A percentile compares a stretch with the other conserved stretches of the same genome.
Evolutionary conservation across 768 basidiomycete genomes (phyloP).

Genomic region (Wakefieldia striispora): DNA sequence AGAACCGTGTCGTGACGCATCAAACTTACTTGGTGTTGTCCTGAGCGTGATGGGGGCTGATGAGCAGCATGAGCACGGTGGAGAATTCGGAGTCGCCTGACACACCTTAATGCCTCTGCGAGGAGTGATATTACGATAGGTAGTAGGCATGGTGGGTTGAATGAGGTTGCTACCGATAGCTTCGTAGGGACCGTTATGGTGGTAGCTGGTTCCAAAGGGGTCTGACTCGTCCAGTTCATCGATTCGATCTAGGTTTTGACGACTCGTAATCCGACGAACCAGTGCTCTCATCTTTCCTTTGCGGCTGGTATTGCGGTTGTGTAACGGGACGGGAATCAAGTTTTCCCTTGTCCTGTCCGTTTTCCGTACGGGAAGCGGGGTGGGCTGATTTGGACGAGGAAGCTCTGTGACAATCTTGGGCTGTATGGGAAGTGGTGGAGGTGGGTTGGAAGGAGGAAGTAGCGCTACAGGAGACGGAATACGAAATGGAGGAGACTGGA

Average conservation of each 20-base stretch:
- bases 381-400: not conserved
- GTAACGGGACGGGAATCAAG: not conserved
- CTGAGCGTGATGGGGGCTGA: slow-evolving; percentile 7
- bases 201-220: slow-evolving; percentile 60
- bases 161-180: slow-evolving; percentile 38
- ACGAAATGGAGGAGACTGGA: no score
- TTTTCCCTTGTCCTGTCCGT: not conserved
- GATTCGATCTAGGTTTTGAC: slow-evolving; percentile 56
- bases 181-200: slow-evolving; percentile 78
- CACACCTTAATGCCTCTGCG: slow-evolving; percentile 20
- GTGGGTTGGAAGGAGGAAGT: not conserved
- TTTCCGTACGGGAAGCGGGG: not conserved
- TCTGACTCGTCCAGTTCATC: slow-evolving; percentile 79
- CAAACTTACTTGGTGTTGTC: slow-evolving; percentile 19
- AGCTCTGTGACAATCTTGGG: no score
- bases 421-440: no score
- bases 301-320: not conserved
- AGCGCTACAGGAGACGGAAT: not conserved
- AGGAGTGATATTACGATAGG: not conserved
- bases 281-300: slow-evolving; percentile 27
- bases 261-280: slow-evolving; percentile 25
- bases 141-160: slow-evolving; percentile 9
- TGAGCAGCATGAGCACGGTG: slow-evolving; percentile 5
- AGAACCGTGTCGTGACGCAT: not conserved
- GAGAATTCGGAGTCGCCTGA: slow-evolving; percentile 2